These are phyloP conservation scores for Knoxia roxburghii DNA, from an alignment of 257 asterid species.

Conservation along the genomic window DNA sequence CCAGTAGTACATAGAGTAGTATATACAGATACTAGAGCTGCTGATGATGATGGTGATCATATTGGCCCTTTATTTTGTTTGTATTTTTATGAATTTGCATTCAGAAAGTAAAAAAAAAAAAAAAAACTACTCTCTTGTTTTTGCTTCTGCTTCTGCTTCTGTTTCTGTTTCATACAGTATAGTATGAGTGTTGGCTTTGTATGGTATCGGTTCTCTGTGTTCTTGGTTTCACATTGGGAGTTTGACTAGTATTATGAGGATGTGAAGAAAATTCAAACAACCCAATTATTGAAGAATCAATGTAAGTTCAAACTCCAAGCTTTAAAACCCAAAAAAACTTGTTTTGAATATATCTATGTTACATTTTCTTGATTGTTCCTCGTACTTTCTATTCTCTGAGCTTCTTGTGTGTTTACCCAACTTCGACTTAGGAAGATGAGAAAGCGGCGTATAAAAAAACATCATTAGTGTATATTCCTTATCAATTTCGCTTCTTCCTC, in stretches of 20 bases:
- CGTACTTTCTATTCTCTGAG: constrained; percentile 24
- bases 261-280: constrained; percentile 9
- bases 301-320: neutral
- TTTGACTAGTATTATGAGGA: constrained; percentile 20
- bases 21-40: neutral
- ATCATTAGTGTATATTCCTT: neutral
- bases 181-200: neutral
- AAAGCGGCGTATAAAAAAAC: neutral
- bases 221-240: constrained; percentile 18
- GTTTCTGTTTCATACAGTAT: neutral
- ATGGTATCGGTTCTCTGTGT: neutral
- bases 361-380: constrained; percentile 13
- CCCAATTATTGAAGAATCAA: neutral
- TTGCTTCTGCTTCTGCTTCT: neutral
- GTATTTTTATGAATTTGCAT: constrained; percentile 13
- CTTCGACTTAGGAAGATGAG: neutral
- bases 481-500: too few species aligned
- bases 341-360: neutral
- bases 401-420: neutral
- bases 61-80: constrained; percentile 14
- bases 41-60: constrained; percentile 13
- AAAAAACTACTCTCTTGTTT: neutral
- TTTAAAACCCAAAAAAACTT: neutral
- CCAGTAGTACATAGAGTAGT: neutral
- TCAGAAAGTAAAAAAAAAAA: neutral